These are phyloP conservation scores for Aegilops umbellulata DNA, from an alignment of 176 grass and related monocot species.

Conservation along the genomic window DNA sequence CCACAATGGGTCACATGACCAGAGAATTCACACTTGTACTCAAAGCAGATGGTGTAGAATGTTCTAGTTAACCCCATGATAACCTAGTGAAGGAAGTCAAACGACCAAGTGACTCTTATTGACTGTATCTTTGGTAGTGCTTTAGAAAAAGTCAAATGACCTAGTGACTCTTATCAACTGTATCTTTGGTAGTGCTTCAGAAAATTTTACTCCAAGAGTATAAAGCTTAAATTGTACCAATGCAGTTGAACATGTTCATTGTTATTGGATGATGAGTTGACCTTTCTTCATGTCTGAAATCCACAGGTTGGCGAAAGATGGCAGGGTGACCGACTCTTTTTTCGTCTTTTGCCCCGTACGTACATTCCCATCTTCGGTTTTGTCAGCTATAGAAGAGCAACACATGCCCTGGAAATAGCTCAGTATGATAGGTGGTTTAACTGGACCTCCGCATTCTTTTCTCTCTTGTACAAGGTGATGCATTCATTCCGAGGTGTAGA, in stretches of 20 bases:
- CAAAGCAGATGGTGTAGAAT: conserved; percentile 7
- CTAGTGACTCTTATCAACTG: neutral
- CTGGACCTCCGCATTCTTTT: conserved; percentile 19
- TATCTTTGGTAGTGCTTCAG: neutral
- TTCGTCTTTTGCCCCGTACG: neutral
- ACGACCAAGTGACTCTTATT: neutral
- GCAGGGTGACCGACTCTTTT: conserved; percentile 22
- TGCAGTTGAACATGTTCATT: neutral
- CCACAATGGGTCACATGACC: conserved; percentile 15
- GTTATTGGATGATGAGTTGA: neutral
- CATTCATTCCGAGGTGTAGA: conserved; percentile 23
- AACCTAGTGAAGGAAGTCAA: neutral
- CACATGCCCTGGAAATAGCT: conserved; percentile 15
- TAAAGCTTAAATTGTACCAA: neutral
- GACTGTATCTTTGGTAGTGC: neutral
- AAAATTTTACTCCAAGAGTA: neutral
- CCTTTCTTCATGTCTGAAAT: conserved; percentile 20
- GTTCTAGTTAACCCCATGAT: neutral
- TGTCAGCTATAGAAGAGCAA: conserved; percentile 23
- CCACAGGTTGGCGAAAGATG: conserved; percentile 48
- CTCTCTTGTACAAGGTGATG: conserved; percentile 15
- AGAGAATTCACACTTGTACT: neutral
- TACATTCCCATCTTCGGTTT: conserved; percentile 30
- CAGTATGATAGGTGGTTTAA: conserved; percentile 14
- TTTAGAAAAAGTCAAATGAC: neutral